Evolutionary conservation across 345 rosid species (phyloP), one percentile per base, ranked within the genome.

Genomic region (Eutrema japonicum): DNA sequence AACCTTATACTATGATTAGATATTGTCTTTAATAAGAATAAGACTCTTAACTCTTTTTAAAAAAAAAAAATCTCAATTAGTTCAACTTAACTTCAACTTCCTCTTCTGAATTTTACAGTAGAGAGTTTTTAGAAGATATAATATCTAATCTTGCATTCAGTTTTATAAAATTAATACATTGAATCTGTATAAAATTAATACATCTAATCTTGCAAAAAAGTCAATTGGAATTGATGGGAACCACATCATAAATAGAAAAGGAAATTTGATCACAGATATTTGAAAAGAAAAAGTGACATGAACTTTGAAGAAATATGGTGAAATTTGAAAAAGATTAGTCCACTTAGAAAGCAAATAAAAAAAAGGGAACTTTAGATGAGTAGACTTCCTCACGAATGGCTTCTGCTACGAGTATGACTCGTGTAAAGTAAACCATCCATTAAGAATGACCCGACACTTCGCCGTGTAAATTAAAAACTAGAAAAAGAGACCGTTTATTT

Each of bases 361-460:
- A 22, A 64, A 42, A n/a, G 14, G 50, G 32, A 54, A 43, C 48
- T 64, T 45, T 64, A 16, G 64, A 51, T 64, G 70, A 72, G 56
- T 64, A 64, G 64, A 53, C 76, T 63, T 63, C 55, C 70, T 53
- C 70, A 63, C 38, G 55, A 53, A 22, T 53, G 43, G 55, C 70
- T 35, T 72, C 55, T 5, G 26, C 53, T 45, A 26, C 14, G 40
- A 53, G 30, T 22, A 10, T 4, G 55, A 43, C 47, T 63, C 64
- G 38, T 63, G 68, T 41, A 50, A 47, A 62, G 45, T 41, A 14
- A 49, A 16, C 50, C 52, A 12, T 30, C 68, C 49, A 45, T 65
- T 36, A 43, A 43, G n/a, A 12, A 37, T 38, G 30, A 59, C 48
- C 40, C 12, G 58, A 47, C 8, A 47, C 27, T 53, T 59, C 18